Evolutionary conservation across 257 asterid genomes (phyloP).

Genomic region (Echium plantagineum): DNA sequence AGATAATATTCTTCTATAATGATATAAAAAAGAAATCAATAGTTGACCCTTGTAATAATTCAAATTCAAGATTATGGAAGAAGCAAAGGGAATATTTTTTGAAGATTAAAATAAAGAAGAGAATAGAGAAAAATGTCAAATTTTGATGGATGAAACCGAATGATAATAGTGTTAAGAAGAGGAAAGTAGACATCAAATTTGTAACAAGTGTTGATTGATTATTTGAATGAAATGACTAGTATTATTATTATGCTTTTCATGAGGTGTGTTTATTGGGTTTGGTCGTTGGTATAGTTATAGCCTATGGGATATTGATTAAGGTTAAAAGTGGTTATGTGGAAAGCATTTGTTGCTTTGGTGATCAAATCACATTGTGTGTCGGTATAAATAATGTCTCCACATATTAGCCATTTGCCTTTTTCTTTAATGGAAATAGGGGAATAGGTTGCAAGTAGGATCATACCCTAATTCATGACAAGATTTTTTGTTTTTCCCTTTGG

Average conservation of each 20-base stretch:
- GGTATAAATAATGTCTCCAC: background rate
- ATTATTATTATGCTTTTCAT: background rate
- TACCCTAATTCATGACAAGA: too few relatives aligned
- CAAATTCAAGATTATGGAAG: background rate
- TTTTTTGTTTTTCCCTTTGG: too few relatives aligned
- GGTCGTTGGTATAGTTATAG: background rate
- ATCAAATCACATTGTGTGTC: background rate
- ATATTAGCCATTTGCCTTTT: background rate
- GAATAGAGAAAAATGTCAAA: background rate
- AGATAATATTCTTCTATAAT: background rate
- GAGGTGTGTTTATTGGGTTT: background rate
- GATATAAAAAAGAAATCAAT: background rate
- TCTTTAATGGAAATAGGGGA: background rate
- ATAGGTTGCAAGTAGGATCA: too few relatives aligned
- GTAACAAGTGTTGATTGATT: background rate
- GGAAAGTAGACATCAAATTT: slow-evolving; percentile 14
- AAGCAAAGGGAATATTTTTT: background rate
- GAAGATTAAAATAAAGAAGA: background rate
- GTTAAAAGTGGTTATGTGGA: background rate
- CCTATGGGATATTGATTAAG: background rate
- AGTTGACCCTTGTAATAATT: too few relatives aligned
- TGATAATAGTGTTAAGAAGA: slow-evolving; percentile 10
- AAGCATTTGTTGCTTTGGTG: background rate
- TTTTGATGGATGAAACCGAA: slow-evolving; percentile 5
- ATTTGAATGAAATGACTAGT: background rate